Conservation (phyloP, 208 protist genomes). For the Jaenimonas drosophilae region DNA sequence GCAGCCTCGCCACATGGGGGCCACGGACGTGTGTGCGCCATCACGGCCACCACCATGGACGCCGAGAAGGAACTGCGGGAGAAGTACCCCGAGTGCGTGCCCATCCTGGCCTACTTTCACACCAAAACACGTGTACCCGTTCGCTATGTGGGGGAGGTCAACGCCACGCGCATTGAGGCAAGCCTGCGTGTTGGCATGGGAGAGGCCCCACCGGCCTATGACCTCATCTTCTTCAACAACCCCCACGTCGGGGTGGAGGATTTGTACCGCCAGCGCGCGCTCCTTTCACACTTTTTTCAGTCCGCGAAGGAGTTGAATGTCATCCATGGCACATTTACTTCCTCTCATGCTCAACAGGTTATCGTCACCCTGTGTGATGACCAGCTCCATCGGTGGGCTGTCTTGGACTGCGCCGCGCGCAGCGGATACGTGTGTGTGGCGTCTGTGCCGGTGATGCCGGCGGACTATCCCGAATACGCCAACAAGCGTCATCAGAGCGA, state of each 20-base stretch:
- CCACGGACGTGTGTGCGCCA: conserved; percentile 7
- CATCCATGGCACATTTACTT: neutral
- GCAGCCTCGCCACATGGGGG: no score
- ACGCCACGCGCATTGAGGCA: conserved; percentile 20
- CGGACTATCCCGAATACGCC: conserved; percentile 31
- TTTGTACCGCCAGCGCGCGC: conserved; percentile 23
- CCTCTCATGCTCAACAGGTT: conserved; percentile 9
- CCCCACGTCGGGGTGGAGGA: conserved; percentile 45
- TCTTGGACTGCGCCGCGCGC: conserved; percentile 21
- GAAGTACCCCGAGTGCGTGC: conserved; percentile 42
- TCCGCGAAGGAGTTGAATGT: conserved; percentile 9
- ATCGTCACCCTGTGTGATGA: conserved; percentile 43
- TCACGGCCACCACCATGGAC: conserved; percentile 32
- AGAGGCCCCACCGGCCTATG: neutral
- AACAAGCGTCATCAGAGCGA: conserved; percentile 45
- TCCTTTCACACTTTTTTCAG: conserved; percentile 31
- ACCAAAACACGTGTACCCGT: conserved; percentile 28
- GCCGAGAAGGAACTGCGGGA: conserved; percentile 4
- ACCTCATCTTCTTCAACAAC: conserved; percentile 41
- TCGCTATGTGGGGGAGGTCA: conserved; percentile 17
- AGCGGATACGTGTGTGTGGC: conserved; percentile 37
- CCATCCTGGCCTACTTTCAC: conserved; percentile 30
- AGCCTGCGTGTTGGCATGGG: neutral
- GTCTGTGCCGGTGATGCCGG: conserved; percentile 21
- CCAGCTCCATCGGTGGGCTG: conserved; percentile 32